These are phyloP conservation scores for Myriosclerotinia curreyana DNA, from an alignment of 2,329 filamentous ascomycete genomes.

Conservation along the genomic window DNA sequence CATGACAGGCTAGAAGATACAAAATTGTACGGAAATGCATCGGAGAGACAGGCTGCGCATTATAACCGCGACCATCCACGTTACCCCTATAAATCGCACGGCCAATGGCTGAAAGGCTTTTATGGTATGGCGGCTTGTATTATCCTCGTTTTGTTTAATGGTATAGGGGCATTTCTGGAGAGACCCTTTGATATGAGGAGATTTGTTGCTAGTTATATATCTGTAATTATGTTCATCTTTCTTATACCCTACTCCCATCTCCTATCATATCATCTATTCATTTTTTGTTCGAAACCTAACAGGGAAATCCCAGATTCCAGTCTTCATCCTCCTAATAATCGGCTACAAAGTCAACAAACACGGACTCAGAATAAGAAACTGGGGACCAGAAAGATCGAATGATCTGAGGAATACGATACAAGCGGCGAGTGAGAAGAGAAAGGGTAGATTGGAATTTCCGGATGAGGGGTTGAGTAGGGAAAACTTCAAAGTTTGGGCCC, in stretches of 20 bases:
- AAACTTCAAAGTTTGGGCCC: constrained; percentile 34
- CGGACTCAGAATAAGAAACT: constrained; percentile 37
- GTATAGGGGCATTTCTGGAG: constrained; percentile 39
- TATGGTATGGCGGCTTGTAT: constrained; percentile 41
- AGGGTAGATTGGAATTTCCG: constrained; percentile 40
- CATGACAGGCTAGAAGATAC: constrained; percentile 41
- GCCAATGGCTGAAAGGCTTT: constrained; percentile 42
- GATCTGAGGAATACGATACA: constrained; percentile 41
- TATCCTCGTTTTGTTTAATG: constrained; percentile 42
- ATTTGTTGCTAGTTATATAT: constrained; percentile 44
- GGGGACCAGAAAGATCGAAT: constrained; percentile 39
- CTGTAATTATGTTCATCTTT: constrained; percentile 38
- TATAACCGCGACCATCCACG: constrained; percentile 41
- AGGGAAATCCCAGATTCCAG: constrained; percentile 35
- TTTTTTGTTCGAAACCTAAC: not conserved
- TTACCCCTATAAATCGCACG: constrained; percentile 44
- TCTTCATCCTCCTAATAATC: constrained; percentile 40
- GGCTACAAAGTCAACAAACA: constrained; percentile 41
- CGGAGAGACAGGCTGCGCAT: constrained; percentile 40
- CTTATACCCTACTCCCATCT: not conserved
- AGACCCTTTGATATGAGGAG: constrained; percentile 40
- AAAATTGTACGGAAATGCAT: constrained; percentile 43
- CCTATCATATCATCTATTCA: not conserved
- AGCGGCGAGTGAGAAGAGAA: constrained; percentile 36
- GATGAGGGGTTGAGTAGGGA: constrained; percentile 37